Evolutionary conservation across 2,329 filamentous ascomycete genomes (phyloP).

Genomic region (Hypoxylon sp.): DNA sequence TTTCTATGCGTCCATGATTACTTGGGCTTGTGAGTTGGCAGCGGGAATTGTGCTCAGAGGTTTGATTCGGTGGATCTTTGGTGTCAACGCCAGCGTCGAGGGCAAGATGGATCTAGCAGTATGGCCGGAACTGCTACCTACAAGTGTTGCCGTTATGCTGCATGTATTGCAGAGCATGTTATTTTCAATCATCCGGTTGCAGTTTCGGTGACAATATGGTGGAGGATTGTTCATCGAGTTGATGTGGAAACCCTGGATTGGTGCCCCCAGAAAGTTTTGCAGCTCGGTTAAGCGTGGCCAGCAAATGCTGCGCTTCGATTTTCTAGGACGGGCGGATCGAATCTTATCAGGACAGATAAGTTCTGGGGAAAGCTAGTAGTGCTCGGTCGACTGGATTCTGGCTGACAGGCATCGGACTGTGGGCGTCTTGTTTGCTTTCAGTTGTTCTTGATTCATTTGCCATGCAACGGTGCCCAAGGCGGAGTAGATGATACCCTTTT

Average conservation of each 20-base stretch:
- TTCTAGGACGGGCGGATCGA: slow-evolving; percentile 29
- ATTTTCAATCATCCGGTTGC: slow-evolving; percentile 75
- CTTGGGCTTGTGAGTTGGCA: slow-evolving; percentile 75
- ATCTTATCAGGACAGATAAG: slow-evolving; percentile 25
- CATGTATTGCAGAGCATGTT: slow-evolving; percentile 80
- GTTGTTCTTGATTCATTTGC: slow-evolving; percentile 32
- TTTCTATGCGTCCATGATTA: slow-evolving; percentile 72
- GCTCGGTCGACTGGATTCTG: slow-evolving; percentile 37
- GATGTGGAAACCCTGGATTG: slow-evolving; percentile 41
- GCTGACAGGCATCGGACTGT: slow-evolving; percentile 32
- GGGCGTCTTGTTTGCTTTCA: slow-evolving; percentile 37
- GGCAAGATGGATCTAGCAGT: slow-evolving; percentile 73
- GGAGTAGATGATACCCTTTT: slow-evolving; percentile 52
- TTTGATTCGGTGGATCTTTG: slow-evolving; percentile 70
- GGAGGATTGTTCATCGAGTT: slow-evolving; percentile 21
- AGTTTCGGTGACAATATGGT: slow-evolving; percentile 60
- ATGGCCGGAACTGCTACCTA: slow-evolving; percentile 76
- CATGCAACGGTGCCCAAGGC: slow-evolving; percentile 51
- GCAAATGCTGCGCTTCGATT: slow-evolving; percentile 35
- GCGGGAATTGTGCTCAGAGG: slow-evolving; percentile 71
- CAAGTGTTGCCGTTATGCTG: slow-evolving; percentile 74
- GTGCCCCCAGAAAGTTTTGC: slow-evolving; percentile 35
- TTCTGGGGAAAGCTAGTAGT: slow-evolving; percentile 14
- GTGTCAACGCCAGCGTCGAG: slow-evolving; percentile 73
- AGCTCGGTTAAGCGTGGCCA: slow-evolving; percentile 45